A percentile compares a stretch with the other conserved stretches of the same genome.
phyloP scores from a whole-genome alignment of 2,329 filamentous ascomycete genomes.

The Pyricularia pennisetigena region DNA sequence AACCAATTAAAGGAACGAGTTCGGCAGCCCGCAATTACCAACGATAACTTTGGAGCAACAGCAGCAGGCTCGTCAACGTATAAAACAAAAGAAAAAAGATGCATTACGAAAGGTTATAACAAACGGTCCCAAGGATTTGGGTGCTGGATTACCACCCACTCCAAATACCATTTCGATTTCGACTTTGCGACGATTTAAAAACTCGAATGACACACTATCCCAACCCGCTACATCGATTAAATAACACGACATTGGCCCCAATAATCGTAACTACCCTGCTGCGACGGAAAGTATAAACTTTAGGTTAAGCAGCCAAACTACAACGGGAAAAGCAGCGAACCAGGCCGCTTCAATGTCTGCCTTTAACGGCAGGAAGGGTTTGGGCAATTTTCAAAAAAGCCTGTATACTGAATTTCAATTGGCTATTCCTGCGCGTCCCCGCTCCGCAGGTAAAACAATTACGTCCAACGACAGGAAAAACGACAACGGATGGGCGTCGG shows the following conservation, averaged over 20 bases:
- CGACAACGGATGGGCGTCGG: conserved; percentile 33
- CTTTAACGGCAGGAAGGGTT: conserved; percentile 20
- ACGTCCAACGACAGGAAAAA: conserved; percentile 23
- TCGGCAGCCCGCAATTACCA: conserved; percentile 11
- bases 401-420: conserved; percentile 19
- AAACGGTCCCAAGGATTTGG: conserved; percentile 30
- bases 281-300: conserved; percentile 20
- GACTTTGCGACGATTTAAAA: conserved; percentile 38
- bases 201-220: conserved; percentile 37
- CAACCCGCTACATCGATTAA: conserved; percentile 8
- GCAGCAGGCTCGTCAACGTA: neutral
- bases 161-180: conserved; percentile 51
- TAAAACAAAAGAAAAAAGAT: conserved; percentile 37
- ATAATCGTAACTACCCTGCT: conserved; percentile 22
- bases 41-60: conserved; percentile 4
- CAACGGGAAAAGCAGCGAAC: conserved; percentile 8
- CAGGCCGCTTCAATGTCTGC: conserved; percentile 22
- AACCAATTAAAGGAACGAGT: neutral
- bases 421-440: conserved; percentile 28
- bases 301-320: conserved; percentile 12
- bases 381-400: conserved; percentile 9
- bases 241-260: conserved; percentile 10
- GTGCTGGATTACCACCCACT: conserved; percentile 40
- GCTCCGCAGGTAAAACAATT: conserved; percentile 36
- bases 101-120: conserved; percentile 38